Conservation (phyloP, 495 filamentous ascomycete species). For the Diplogelasinospora grovesii region DNA sequence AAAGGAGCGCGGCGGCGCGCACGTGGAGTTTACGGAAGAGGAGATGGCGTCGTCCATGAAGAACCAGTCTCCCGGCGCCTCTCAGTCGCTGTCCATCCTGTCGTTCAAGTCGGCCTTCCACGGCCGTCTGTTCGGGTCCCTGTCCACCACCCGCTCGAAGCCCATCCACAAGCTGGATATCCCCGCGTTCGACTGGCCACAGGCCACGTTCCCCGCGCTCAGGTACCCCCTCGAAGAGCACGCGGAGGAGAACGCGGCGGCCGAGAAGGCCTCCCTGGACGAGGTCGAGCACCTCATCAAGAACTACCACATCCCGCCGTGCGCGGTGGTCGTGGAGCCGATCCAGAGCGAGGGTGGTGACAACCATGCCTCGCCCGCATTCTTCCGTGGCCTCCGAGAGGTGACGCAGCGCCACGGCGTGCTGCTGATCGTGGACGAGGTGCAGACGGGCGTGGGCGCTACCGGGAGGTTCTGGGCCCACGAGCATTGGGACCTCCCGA, state of each 20-base stretch:
- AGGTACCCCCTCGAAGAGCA: conserved; percentile 89
- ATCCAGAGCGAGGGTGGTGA: conserved; percentile 98
- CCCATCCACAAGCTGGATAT: conserved; percentile 98
- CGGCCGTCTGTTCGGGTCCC: conserved; percentile 85
- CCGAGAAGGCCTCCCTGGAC: conserved; percentile 79
- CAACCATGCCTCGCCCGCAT: conserved; percentile 91
- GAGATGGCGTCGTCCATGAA: conserved; percentile 76
- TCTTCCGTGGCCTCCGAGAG: conserved; percentile 84
- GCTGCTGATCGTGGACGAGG: conserved; percentile 95
- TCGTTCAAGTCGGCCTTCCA: conserved; percentile 94
- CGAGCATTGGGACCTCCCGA: conserved; percentile 84
- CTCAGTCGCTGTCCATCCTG: conserved; percentile 73
- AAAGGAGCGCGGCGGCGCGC: conserved; percentile 73
- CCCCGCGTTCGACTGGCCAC: conserved; percentile 97
- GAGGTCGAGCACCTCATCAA: conserved; percentile 85
- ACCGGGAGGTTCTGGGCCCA: conserved; percentile 99
- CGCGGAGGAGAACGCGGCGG: conserved; percentile 70
- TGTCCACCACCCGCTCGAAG: conserved; percentile 93
- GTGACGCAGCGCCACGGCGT: conserved; percentile 81
- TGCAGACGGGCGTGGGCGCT: conserved; percentile 92
- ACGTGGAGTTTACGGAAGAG: conserved; percentile 77
- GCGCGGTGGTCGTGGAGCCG: conserved; percentile 86
- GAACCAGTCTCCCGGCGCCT: conserved; percentile 78
- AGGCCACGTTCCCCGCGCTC: conserved; percentile 81
- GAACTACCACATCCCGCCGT: conserved; percentile 78